A percentile compares a stretch with the other conserved stretches of the same genome.
Evolutionary conservation across 768 basidiomycete species (phyloP).

Genomic region (Omphalotus guepiniiformis): DNA sequence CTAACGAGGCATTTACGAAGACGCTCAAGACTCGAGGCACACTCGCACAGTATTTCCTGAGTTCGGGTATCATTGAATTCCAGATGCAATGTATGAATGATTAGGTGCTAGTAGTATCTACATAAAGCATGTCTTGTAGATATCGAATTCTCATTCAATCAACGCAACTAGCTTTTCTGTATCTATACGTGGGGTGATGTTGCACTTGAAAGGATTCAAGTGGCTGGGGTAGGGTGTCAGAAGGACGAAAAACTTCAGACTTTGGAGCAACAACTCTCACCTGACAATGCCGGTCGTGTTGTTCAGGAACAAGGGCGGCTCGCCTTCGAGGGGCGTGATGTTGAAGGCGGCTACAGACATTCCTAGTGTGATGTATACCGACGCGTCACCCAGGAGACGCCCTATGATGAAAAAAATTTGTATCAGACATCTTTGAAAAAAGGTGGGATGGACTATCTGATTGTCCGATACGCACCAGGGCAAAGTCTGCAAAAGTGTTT

Average conservation of each 20-base stretch:
- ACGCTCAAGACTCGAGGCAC: too few relatives aligned
- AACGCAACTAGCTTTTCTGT: neutral
- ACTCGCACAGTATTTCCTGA: too few relatives aligned
- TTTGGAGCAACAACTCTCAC: neutral
- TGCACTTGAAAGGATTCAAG: conserved; percentile 6
- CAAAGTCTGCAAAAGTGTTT: conserved; percentile 3
- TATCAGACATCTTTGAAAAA: too few relatives aligned
- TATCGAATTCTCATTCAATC: neutral
- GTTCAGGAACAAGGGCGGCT: conserved; percentile 1
- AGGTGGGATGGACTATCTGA: neutral
- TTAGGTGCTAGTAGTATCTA: too few relatives aligned
- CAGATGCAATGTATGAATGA: too few relatives aligned
- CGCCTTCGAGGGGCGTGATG: conserved; percentile 3
- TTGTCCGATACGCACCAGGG: neutral
- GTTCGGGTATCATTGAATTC: too few relatives aligned
- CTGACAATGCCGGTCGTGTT: conserved; percentile 5
- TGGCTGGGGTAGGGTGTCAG: neutral
- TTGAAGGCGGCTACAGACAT: conserved; percentile 7
- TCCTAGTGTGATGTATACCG: conserved; percentile 4
- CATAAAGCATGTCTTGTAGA: too few relatives aligned
- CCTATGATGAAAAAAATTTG: neutral
- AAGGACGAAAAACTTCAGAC: neutral
- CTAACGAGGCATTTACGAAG: too few relatives aligned
- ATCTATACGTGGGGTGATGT: conserved; percentile 6
- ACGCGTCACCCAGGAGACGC: conserved; percentile 6